Base-by-base conservation (phyloP, 352 stramenopile species). In the Globisporangium ultimum region DNA sequence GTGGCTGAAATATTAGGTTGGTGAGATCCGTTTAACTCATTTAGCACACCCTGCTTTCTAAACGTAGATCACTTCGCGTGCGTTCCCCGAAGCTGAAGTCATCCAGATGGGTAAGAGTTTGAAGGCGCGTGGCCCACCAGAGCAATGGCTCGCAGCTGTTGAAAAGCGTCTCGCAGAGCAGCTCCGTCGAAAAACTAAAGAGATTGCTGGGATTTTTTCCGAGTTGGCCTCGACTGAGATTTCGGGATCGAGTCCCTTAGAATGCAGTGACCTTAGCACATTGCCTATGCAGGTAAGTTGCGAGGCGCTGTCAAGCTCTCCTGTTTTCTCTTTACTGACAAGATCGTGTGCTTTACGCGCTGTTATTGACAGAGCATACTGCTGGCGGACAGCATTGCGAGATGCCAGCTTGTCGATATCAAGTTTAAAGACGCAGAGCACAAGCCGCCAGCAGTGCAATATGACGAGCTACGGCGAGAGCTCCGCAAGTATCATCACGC, bases 21-120 rank as follows among this genome's bases (percentile, higher is more conserved):
- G 24, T 5, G 24, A 28, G 24, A 28, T 28, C 24, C 2, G 5
- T 5, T 28, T 5, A 5, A 28, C 24, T 28, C 24, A 28, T 28
- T 28, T 28, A n/a, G 24, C 24, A 2, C 24, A 28, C 24, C 24
- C 24, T 28, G 24, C 24, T 28, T 48, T 47, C 14, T 22, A 20
- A 15, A 22, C 36, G 24, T 41, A 69, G 62, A 6, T 69, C 14
- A 56, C 56, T 2, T 89, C 80, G 0, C 74, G 72, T 10, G 63
- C 65, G 9, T 72, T 77, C 28, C 72, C 72, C 4, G 54, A 67
- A 18, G 48, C 49, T 0, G 83, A 92, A 53, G 66, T 64, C 1
- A 83, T 92, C 13, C 24, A 57, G 0, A 86, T 92, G 74, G 83
- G 83, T 0, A 90, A 77, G 46, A 90, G 90, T 45, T 48, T 92